These are phyloP conservation scores for Boechera divaricarpa DNA, from an alignment of 345 rosid genomes.

Conservation along the genomic window DNA sequence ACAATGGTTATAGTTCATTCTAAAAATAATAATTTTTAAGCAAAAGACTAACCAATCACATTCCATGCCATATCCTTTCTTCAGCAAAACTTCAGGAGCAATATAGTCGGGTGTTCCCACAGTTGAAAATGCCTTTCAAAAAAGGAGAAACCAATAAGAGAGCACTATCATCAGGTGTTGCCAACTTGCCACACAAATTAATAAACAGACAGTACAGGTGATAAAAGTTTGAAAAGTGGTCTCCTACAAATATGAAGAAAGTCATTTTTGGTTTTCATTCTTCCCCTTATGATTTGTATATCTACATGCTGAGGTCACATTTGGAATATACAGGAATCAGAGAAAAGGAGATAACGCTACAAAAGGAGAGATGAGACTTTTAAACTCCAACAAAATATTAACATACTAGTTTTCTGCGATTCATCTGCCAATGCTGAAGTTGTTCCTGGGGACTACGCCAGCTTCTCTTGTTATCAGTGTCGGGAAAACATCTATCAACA, in stretches of 20 bases:
- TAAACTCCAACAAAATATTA: slow-evolving; percentile 11
- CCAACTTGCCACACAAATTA: slow-evolving; percentile 25
- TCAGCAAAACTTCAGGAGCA: slow-evolving; percentile 93
- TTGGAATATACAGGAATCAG: slow-evolving; percentile 12
- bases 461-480: slow-evolving; percentile 72
- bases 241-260: slow-evolving; percentile 21
- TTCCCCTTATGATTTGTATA: slow-evolving; percentile 9
- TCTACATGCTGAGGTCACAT: slow-evolving; percentile 29
- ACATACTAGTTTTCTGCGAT: slow-evolving; percentile 89
- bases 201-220: slow-evolving; percentile 14
- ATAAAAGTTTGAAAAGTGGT: slow-evolving; percentile 16
- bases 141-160: slow-evolving; percentile 25
- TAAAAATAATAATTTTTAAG: slow-evolving; percentile 20
- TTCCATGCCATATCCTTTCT: slow-evolving; percentile 99
- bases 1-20: slow-evolving; percentile 11
- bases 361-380: not conserved
- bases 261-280: slow-evolving; percentile 13
- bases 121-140: slow-evolving; percentile 87
- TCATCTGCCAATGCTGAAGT: slow-evolving; percentile 99
- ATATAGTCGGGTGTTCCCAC: slow-evolving; percentile 98
- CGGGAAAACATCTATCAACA: slow-evolving; percentile 78
- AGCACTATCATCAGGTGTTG: slow-evolving; percentile 10
- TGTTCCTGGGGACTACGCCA: slow-evolving; percentile 93
- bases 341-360: slow-evolving; percentile 6
- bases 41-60: slow-evolving; percentile 87